phyloP scores from a whole-genome alignment of 2,329 filamentous ascomycete genomes.

The Botrytis cinerea region DNA sequence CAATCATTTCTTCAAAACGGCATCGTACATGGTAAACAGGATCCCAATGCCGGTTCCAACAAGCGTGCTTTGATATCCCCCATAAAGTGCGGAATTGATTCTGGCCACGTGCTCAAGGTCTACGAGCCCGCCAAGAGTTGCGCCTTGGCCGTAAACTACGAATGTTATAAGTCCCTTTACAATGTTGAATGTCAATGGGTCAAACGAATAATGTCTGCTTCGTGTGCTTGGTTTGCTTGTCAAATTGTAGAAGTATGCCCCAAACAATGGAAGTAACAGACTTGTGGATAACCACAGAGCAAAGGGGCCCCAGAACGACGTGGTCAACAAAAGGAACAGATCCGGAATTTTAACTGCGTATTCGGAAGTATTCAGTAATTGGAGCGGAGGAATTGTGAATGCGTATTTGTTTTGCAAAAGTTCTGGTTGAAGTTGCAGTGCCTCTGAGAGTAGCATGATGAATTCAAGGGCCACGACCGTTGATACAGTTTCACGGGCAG shows the following conservation, averaged over 20 bases:
- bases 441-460: constrained; percentile 68
- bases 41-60: constrained; percentile 68
- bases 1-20: constrained; percentile 66
- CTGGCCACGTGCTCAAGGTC: constrained; percentile 59
- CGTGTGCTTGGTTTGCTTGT: constrained; percentile 53
- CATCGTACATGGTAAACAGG: constrained; percentile 74
- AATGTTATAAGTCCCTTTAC: constrained; percentile 81
- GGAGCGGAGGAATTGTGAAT: constrained; percentile 68
- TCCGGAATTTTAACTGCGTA: constrained; percentile 73
- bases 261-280: constrained; percentile 66
- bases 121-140: constrained; percentile 63
- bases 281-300: constrained; percentile 75
- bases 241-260: constrained; percentile 91
- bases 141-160: constrained; percentile 72
- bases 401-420: constrained; percentile 72
- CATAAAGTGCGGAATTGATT: constrained; percentile 68
- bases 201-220: constrained; percentile 61
- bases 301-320: constrained; percentile 81
- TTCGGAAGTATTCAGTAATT: constrained; percentile 56
- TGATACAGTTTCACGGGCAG: constrained; percentile 68
- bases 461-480: constrained; percentile 73
- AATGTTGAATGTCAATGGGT: constrained; percentile 89
- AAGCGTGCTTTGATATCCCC: constrained; percentile 69
- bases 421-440: constrained; percentile 66
- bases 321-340: constrained; percentile 74